These are phyloP conservation scores for Prunella vulgaris DNA, from an alignment of 257 asterid genomes.

Conservation along the genomic window DNA sequence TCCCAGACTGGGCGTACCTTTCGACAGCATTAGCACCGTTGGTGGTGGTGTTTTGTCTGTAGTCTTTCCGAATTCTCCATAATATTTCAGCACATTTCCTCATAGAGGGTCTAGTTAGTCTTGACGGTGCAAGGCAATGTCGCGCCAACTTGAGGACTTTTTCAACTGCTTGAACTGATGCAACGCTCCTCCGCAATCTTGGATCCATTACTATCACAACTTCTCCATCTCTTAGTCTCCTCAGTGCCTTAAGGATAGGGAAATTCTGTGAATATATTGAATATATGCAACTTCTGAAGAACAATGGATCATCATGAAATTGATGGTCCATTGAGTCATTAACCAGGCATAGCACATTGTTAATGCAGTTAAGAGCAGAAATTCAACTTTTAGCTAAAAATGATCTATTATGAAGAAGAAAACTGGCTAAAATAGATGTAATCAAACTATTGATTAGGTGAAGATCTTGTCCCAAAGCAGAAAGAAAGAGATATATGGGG, in stretches of 20 bases:
- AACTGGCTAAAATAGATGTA: not conserved
- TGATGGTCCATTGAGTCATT: not conserved
- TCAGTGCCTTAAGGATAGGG: constrained; percentile 38
- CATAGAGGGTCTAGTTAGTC: constrained; percentile 62
- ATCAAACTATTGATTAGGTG: not conserved
- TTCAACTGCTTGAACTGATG: constrained; percentile 44
- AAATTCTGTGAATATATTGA: not conserved
- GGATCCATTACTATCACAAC: constrained; percentile 59
- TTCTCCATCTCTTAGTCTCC: constrained; percentile 41
- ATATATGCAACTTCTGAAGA: not conserved
- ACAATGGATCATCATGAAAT: not conserved
- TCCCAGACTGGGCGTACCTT: constrained; percentile 22
- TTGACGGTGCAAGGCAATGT: constrained; percentile 56
- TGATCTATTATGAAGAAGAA: not conserved
- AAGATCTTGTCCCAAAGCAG: not conserved
- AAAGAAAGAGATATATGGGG: not conserved
- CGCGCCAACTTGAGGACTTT: constrained; percentile 54
- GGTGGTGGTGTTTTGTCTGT: constrained; percentile 21
- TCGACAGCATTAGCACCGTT: constrained; percentile 6
- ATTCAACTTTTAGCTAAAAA: no score
- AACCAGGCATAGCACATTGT: not conserved
- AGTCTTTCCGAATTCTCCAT: constrained; percentile 54
- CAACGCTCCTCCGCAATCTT: constrained; percentile 42
- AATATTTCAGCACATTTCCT: constrained; percentile 55
- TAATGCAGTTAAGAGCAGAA: not conserved